These are phyloP conservation scores for Carpinus fangiana DNA, from an alignment of 306 rosid species.

Conservation along the genomic window DNA sequence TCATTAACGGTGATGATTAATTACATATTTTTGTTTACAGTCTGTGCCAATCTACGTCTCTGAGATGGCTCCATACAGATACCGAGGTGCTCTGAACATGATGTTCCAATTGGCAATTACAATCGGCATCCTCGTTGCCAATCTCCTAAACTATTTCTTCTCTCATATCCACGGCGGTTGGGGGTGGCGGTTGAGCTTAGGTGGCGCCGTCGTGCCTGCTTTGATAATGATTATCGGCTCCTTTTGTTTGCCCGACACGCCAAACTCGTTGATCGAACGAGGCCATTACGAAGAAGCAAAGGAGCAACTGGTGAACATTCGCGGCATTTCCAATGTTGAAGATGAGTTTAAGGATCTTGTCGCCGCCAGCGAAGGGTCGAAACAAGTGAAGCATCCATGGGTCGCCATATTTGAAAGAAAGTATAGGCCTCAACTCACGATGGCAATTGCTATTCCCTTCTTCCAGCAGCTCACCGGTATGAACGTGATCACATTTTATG, in stretches of 20 bases:
- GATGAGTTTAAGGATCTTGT: conserved; percentile 58
- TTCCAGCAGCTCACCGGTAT: conserved; percentile 86
- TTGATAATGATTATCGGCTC: conserved; percentile 56
- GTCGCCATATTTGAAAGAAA: conserved; percentile 40
- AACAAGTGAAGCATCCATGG: conserved; percentile 60
- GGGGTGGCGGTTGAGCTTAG: conserved; percentile 83
- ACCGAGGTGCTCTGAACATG: conserved; percentile 69
- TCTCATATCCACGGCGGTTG: conserved; percentile 52
- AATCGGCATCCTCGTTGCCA: conserved; percentile 64
- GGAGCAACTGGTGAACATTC: conserved; percentile 44
- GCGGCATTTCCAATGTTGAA: conserved; percentile 49
- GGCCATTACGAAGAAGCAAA: conserved; percentile 44
- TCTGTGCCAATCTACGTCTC: conserved; percentile 81
- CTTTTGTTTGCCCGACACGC: conserved; percentile 65
- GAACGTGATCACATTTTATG: conserved; percentile 78
- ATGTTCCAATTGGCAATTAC: conserved; percentile 78
- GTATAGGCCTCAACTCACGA: conserved; percentile 64
- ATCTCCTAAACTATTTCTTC: conserved; percentile 59
- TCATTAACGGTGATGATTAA: background rate
- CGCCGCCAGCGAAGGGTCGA: conserved; percentile 57
- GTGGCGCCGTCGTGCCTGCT: conserved; percentile 74
- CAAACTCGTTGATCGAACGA: conserved; percentile 68
- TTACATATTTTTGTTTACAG: conserved; percentile 28
- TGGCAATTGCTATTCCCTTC: conserved; percentile 65
- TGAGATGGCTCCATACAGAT: conserved; percentile 68